Base-by-base conservation (phyloP, 139 green algal genomes). In the Chlorella ohadii region DNA sequence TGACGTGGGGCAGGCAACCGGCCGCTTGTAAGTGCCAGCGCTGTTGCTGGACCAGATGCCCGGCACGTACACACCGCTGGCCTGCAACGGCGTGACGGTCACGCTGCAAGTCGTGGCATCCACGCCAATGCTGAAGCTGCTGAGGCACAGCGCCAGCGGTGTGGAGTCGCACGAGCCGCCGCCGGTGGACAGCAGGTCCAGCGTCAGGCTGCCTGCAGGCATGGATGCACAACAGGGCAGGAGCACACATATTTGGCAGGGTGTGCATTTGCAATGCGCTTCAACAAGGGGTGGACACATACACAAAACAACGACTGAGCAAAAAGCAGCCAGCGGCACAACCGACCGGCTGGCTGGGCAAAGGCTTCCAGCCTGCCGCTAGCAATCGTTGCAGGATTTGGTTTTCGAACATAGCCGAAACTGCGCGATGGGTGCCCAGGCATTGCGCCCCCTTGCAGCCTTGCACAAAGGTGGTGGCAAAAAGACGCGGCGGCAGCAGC, bases 31-130 rank as follows among this genome's bases (percentile, higher is more conserved):
- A 0, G 59, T 82, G 76, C 51, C 28, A 36, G 13, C 23, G 17
- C 59, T 27, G 76, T 82, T 72, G 76, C 19, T 82, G 57, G 76
- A 82, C 57, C 63, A 82, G 27, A 82, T 57, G 76, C 36, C 76
- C 0, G 76, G 59, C 34, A 82, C 76, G 15, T 71, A 81, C 31
- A 23, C 38, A 36, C 59, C 28, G 22, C 34, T 36, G 15, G 51
- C 55, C 17, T 33, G 38, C 36, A 82, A 56, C 36, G 76, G 76
- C 57, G 76, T 82, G 20, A 82, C 16, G 5, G 51, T 28, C 16
- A 82, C 59, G 27, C 25, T 19, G 76, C 76, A 82, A 20, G 36
- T 28, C 12, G 36, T 13, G 25, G 39, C 25, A 20, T n/a, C n/a
- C n/a, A 82, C 28, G 16, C 27, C 38, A 16, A 82, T n/a, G 2